phyloP scores from a whole-genome alignment of 2,329 filamentous ascomycete genomes.

The Cryphonectria japonica region DNA sequence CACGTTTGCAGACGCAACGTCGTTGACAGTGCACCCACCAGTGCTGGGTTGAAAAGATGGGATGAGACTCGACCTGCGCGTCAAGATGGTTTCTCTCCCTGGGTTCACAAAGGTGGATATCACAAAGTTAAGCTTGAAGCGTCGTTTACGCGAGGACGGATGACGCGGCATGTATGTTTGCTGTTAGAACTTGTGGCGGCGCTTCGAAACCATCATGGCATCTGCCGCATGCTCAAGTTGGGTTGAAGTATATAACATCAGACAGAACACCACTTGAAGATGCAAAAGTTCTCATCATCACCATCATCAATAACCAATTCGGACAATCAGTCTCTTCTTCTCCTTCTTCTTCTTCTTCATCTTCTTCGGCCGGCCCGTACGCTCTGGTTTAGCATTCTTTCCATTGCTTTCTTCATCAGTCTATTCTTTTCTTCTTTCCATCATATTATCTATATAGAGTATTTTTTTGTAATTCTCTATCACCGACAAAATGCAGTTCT shows the following conservation, averaged over 20 bases:
- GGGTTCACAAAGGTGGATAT: constrained; percentile 5
- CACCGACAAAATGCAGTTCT: constrained; percentile 33
- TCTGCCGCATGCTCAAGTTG: not conserved
- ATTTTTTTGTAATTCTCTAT: not conserved
- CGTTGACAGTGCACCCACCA: not conserved
- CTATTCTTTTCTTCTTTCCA: not conserved
- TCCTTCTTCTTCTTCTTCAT: constrained; percentile 19
- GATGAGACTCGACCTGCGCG: constrained; percentile 25
- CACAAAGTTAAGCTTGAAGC: not conserved
- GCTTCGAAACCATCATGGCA: not conserved
- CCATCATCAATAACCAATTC: constrained; percentile 11
- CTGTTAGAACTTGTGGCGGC: not conserved
- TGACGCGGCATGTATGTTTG: constrained; percentile 21
- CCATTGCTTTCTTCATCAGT: constrained; percentile 9
- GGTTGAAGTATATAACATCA: constrained; percentile 14
- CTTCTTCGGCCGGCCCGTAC: constrained; percentile 30
- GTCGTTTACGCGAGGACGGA: constrained; percentile 2
- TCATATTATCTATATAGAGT: not conserved
- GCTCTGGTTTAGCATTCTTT: constrained; percentile 28
- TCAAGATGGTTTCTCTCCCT: constrained; percentile 25
- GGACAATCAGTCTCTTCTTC: constrained; percentile 8
- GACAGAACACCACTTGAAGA: not conserved
- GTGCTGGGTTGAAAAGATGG: constrained; percentile 15
- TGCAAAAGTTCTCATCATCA: not conserved
- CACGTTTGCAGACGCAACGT: not conserved